These are phyloP conservation scores for Suillus sp. DNA, from an alignment of 768 basidiomycete genomes.

Conservation along the genomic window DNA sequence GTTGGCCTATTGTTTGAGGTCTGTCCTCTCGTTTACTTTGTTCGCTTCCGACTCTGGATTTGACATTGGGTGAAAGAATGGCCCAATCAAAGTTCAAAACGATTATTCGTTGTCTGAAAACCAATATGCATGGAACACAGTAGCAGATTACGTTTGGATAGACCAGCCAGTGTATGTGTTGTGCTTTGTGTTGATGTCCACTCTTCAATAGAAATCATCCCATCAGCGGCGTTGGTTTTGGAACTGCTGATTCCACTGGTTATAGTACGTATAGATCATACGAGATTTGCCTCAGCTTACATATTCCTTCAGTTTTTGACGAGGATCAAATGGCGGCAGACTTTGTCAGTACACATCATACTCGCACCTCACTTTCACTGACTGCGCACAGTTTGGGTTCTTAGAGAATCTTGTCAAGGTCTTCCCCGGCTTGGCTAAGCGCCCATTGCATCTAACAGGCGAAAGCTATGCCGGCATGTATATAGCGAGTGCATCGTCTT, in stretches of 20 bases:
- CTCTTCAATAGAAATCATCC: conserved; percentile 13
- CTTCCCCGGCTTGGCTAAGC: conserved; percentile 66
- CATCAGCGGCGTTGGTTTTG: conserved; percentile 58
- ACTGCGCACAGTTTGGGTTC: conserved; percentile 60
- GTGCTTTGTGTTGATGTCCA: background rate
- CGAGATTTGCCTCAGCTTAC: background rate
- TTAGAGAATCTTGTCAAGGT: conserved; percentile 70
- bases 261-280: conserved; percentile 47
- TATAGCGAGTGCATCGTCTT: conserved; percentile 46
- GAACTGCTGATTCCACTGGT: conserved; percentile 63
- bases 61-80: conserved; percentile 49
- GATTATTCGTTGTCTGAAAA: conserved; percentile 55
- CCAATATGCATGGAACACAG: conserved; percentile 55
- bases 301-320: conserved; percentile 43
- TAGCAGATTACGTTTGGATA: conserved; percentile 72
- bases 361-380: conserved; percentile 10
- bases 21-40: conserved; percentile 18
- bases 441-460: conserved; percentile 69
- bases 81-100: conserved; percentile 59
- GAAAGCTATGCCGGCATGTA: conserved; percentile 79
- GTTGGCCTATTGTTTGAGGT: conserved; percentile 67
- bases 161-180: conserved; percentile 65
- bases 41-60: background rate
- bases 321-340: conserved; percentile 67
- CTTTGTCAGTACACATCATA: conserved; percentile 37